Base-by-base conservation (phyloP, 371 early-diverging fungal species). In the Mortierella sp. region DNA sequence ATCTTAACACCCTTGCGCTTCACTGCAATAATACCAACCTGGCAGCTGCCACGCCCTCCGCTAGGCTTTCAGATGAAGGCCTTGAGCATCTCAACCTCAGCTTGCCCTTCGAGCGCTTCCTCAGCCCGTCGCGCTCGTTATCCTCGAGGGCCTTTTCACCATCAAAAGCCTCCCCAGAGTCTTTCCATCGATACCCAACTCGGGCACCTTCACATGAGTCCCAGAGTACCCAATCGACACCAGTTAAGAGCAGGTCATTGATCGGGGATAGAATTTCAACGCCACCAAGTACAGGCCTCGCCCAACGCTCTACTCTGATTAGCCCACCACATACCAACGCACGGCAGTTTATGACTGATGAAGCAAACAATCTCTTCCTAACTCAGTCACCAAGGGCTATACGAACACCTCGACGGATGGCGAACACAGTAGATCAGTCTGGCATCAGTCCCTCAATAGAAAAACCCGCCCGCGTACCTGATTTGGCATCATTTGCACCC, bases 1-100 rank as follows among this genome's bases (percentile, higher is more conserved):
- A 79, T 61, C 71, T 79, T 20, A 66, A 70, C 32, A 62, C 63
- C 18, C 67, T 78, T 28, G 74, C 59, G 18, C 75, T 79, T 10
- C 24, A 62, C 14, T 52, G 52, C 43, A 26, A 14, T 37, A 63
- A 64, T 37, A 26, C 10, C 60, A 37, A 9, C 12, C 32, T 20
- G 28, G 14, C 51, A 45, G 43, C 43, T 61, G 43, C 43, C 55
- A 55, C 68, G 5, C 73, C 78, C 26, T 73, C 73, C 14, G 57
- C 62, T 5, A 45, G 73, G n/a, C 62, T 78, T n/a, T 37, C 66
- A 40, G 78, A 73, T 62, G 68, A 64, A 26, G 68, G 62, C 5
- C 47, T 66, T 1, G 71, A 47, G 1, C 68, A 37, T 11, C 40
- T 54, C 47, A 77, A 67, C 22, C 43, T 68, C 43, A 59, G 60